phyloP scores from a whole-genome alignment of 306 rosid species.

The Biancaea sappan region DNA sequence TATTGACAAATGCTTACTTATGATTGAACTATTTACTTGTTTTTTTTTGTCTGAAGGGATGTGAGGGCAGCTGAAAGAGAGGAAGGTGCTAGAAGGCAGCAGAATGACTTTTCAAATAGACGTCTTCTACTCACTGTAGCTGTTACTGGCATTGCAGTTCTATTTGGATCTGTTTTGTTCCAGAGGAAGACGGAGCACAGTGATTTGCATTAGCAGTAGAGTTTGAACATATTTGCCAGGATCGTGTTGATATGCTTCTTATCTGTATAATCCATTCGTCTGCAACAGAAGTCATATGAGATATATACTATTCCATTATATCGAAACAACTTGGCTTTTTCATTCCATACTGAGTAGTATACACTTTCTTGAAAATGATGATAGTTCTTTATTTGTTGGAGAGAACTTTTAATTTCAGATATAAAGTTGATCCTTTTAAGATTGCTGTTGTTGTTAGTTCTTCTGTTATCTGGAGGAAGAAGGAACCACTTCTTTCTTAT shows the following conservation, averaged over 20 bases:
- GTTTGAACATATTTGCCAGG: constrained; percentile 14
- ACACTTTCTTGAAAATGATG: constrained; percentile 8
- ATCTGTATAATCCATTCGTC: constrained; percentile 31
- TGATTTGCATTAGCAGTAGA: constrained; percentile 54
- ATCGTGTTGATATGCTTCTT: constrained; percentile 38
- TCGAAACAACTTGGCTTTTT: constrained; percentile 33
- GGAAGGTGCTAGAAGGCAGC: constrained; percentile 56
- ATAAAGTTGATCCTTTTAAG: constrained; percentile 20
- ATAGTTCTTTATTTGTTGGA: constrained; percentile 31
- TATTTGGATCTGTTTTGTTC: constrained; percentile 75
- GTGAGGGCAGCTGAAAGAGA: constrained; percentile 65
- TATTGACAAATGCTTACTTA: neutral
- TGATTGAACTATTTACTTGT: constrained; percentile 28
- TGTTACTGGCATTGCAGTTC: constrained; percentile 82
- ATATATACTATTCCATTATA: constrained; percentile 2
- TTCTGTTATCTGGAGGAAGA: neutral
- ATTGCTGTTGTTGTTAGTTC: neutral
- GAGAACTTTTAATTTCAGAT: neutral
- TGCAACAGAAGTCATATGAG: constrained; percentile 35
- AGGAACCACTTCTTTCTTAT: no score
- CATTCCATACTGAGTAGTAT: constrained; percentile 23
- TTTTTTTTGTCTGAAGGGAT: constrained; percentile 59
- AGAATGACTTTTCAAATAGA: constrained; percentile 54
- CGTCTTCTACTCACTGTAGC: constrained; percentile 75
- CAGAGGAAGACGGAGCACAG: constrained; percentile 63